phyloP scores from a whole-genome alignment of 768 basidiomycete genomes.

The Suillus weaverae region DNA sequence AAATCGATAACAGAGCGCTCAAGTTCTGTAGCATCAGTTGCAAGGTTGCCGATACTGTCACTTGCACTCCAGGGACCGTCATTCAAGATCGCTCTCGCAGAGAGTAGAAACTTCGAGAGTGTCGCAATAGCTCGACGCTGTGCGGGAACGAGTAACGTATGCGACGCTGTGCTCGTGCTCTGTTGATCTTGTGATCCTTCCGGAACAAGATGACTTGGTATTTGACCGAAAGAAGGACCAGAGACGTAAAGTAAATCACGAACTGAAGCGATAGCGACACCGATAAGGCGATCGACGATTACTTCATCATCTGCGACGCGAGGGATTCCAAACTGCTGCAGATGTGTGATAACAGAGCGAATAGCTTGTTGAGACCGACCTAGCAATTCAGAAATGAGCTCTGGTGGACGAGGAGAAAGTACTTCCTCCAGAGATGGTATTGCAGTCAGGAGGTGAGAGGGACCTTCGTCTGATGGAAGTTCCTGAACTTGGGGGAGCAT shows the following conservation, averaged over 20 bases:
- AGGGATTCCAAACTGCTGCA: slow-evolving; percentile 48
- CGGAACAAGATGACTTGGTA: slow-evolving; percentile 45
- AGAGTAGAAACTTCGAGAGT: slow-evolving; percentile 83
- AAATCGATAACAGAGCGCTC: slow-evolving; percentile 69
- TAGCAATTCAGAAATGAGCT: slow-evolving; percentile 60
- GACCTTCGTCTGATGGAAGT: not conserved
- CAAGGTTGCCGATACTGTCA: slow-evolving; percentile 47
- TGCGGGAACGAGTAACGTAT: slow-evolving; percentile 66
- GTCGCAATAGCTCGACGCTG: slow-evolving; percentile 85
- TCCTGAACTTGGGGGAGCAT: slow-evolving; percentile 11
- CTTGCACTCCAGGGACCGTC: slow-evolving; percentile 27
- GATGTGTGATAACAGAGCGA: slow-evolving; percentile 57
- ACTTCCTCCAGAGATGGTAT: slow-evolving; percentile 42
- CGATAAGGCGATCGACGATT: slow-evolving; percentile 60
- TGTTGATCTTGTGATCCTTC: slow-evolving; percentile 29
- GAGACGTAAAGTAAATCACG: slow-evolving; percentile 71
- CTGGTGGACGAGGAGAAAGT: slow-evolving; percentile 53
- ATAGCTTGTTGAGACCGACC: slow-evolving; percentile 56
- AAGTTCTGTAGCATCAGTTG: slow-evolving; percentile 70
- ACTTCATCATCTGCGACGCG: slow-evolving; percentile 53
- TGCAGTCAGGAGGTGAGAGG: not conserved
- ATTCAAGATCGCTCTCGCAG: slow-evolving; percentile 75
- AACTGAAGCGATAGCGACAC: slow-evolving; percentile 58
- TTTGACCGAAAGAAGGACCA: slow-evolving; percentile 47
- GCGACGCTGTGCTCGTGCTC: slow-evolving; percentile 39